These are phyloP conservation scores for Wickerhamomyces chambardii DNA, from an alignment of 805 yeast species.

Conservation along the genomic window DNA sequence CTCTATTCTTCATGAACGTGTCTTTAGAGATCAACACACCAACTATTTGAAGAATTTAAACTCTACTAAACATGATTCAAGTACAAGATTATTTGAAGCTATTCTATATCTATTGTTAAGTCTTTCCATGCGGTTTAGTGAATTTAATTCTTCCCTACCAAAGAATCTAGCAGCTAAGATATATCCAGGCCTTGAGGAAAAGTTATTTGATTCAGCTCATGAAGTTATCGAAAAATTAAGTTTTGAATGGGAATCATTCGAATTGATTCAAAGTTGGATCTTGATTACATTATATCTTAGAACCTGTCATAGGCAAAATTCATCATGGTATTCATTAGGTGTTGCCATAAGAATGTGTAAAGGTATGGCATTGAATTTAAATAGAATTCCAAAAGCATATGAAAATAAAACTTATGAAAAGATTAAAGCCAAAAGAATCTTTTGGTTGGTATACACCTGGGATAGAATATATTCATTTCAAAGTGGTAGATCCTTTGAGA, in stretches of 20 bases:
- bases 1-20: conserved; percentile 42
- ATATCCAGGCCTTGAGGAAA: conserved; percentile 26
- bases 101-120: conserved; percentile 40
- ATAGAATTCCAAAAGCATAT: conserved; percentile 16
- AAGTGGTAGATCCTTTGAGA: conserved; percentile 34
- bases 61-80: conserved; percentile 17
- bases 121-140: conserved; percentile 40
- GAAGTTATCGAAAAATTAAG: conserved; percentile 28
- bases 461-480: conserved; percentile 47
- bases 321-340: conserved; percentile 31
- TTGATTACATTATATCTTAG: conserved; percentile 33
- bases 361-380: conserved; percentile 33
- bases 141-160: conserved; percentile 18
- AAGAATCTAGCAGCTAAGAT: conserved; percentile 8
- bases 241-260: conserved; percentile 44
- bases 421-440: conserved; percentile 39
- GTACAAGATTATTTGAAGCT: conserved; percentile 41
- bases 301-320: conserved; percentile 32
- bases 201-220: conserved; percentile 30
- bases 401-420: conserved; percentile 23
- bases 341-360: conserved; percentile 32
- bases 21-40: conserved; percentile 40
- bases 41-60: conserved; percentile 16
- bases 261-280: conserved; percentile 42
- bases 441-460: conserved; percentile 44